Percentiles rank a stretch among this genome's conserved stretches.
Evolutionary conservation across 148 eudicot species (phyloP).

Genomic region (Fallopia convolvulus): DNA sequence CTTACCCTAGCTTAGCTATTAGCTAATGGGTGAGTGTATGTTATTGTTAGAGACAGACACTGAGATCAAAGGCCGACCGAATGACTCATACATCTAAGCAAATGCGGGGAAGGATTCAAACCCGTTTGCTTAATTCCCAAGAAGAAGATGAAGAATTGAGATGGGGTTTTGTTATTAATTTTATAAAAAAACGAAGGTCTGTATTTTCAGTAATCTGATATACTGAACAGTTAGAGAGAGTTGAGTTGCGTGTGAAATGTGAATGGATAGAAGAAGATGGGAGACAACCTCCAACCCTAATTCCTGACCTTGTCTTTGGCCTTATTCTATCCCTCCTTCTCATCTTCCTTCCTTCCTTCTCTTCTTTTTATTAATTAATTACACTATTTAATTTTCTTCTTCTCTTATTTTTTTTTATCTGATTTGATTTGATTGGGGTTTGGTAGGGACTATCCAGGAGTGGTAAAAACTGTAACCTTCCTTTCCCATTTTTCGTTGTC

Average conservation of each 20-base stretch:
- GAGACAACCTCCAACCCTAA: constrained; percentile 11
- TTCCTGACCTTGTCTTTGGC: constrained; percentile 6
- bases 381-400: no score
- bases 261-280: not conserved
- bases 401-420: no score
- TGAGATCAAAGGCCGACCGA: constrained; percentile 12
- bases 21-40: not conserved
- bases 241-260: not conserved
- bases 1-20: no score
- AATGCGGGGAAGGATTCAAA: not conserved
- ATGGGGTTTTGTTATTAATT: no score
- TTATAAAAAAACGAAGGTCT: not conserved
- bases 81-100: constrained; percentile 11
- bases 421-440: not conserved
- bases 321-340: not conserved
- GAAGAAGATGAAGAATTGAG: not conserved
- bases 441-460: not conserved
- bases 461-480: not conserved
- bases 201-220: not conserved
- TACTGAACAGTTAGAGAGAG: not conserved
- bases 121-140: constrained; percentile 9
- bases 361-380: not conserved
- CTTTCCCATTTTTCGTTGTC: not conserved
- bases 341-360: not conserved
- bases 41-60: not conserved